phyloP scores from a whole-genome alignment of 2,329 filamentous ascomycete species.

The Camillea tinctor region DNA sequence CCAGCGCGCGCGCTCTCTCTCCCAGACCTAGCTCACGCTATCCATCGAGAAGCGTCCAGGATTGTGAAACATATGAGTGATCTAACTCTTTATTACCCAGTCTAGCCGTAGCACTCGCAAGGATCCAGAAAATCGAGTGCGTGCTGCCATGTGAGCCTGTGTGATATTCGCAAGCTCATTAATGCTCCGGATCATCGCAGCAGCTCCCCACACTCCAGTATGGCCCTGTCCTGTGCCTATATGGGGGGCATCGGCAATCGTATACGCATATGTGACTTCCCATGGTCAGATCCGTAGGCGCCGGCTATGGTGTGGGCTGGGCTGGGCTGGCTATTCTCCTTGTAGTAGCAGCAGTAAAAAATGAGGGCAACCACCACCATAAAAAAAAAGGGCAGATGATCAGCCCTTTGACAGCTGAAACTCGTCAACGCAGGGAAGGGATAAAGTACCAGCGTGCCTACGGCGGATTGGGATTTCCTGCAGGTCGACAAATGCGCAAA shows the following conservation, averaged over 20 bases:
- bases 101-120: slow-evolving; percentile 13
- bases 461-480: slow-evolving; percentile 22
- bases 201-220: slow-evolving; percentile 20
- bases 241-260: slow-evolving; percentile 27
- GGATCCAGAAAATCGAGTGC: neutral
- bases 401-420: slow-evolving; percentile 24
- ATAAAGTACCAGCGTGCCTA: slow-evolving; percentile 14
- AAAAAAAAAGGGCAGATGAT: slow-evolving; percentile 24
- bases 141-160: slow-evolving; percentile 21
- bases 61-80: slow-evolving; percentile 28
- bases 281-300: slow-evolving; percentile 32
- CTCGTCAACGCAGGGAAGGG: slow-evolving; percentile 16
- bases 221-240: slow-evolving; percentile 11
- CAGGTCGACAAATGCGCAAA: slow-evolving; percentile 34
- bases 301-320: no score
- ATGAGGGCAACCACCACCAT: no score
- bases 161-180: slow-evolving; percentile 24
- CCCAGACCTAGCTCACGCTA: slow-evolving; percentile 20
- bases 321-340: slow-evolving; percentile 9
- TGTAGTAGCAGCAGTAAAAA: neutral
- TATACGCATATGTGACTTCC: slow-evolving; percentile 29
- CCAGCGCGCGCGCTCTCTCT: slow-evolving; percentile 16
- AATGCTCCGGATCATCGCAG: slow-evolving; percentile 19
- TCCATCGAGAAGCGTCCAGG: slow-evolving; percentile 18
- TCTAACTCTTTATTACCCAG: slow-evolving; percentile 16